These are phyloP conservation scores for Tolypocladium tundrense DNA, from an alignment of 2,329 filamentous ascomycete species.

Conservation along the genomic window DNA sequence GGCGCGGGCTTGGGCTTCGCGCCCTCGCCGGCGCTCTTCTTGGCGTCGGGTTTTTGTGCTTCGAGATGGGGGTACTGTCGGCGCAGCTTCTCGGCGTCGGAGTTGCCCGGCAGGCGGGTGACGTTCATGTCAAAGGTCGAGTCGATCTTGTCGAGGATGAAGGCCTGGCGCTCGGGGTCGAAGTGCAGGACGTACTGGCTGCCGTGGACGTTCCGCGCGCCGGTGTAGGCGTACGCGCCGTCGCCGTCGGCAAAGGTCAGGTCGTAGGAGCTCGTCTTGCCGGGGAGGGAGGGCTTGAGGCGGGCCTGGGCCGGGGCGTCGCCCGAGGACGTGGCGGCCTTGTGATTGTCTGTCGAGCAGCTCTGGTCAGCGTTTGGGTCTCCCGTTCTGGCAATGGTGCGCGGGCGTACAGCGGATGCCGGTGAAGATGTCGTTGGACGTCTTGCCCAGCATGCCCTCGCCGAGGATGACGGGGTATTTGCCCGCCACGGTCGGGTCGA, in stretches of 20 bases:
- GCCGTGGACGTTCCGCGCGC: slow-evolving; percentile 44
- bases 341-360: slow-evolving; percentile 46
- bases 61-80: slow-evolving; percentile 59
- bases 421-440: slow-evolving; percentile 48
- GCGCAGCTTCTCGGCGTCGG: slow-evolving; percentile 51
- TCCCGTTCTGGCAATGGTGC: neutral
- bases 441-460: slow-evolving; percentile 47
- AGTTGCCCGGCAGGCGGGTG: slow-evolving; percentile 55
- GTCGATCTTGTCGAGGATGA: slow-evolving; percentile 72
- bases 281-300: slow-evolving; percentile 38
- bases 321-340: slow-evolving; percentile 40
- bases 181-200: slow-evolving; percentile 62
- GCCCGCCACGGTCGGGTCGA: slow-evolving; percentile 50
- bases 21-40: slow-evolving; percentile 10
- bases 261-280: slow-evolving; percentile 44
- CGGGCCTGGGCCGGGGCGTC: slow-evolving; percentile 37
- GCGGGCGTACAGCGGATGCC: slow-evolving; percentile 44
- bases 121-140: slow-evolving; percentile 86
- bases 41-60: slow-evolving; percentile 11
- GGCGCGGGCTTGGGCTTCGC: slow-evolving; percentile 13
- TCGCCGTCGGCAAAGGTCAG: slow-evolving; percentile 43
- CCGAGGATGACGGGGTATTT: slow-evolving; percentile 56
- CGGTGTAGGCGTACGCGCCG: slow-evolving; percentile 50
- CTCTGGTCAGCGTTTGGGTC: neutral
- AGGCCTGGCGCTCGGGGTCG: slow-evolving; percentile 62